Evolutionary conservation across 441 rosid genomes (phyloP), one percentile per base, ranked within the genome.

Genomic region (Populus hybrid): DNA sequence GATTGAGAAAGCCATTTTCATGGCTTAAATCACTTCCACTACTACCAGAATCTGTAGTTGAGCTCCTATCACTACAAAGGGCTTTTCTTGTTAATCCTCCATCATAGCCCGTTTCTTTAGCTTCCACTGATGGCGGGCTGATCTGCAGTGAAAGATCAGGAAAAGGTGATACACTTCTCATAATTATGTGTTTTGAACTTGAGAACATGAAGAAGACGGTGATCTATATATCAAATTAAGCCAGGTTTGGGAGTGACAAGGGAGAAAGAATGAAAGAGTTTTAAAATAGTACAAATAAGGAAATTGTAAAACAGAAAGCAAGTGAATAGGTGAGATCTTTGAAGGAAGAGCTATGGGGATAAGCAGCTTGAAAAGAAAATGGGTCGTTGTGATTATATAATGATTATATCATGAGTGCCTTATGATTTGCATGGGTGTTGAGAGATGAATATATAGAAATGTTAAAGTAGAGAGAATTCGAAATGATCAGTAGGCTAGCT

Each of bases 71-170:
- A 77, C 86, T 82, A 45, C 73, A 74, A 45, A 84, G 75, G 5
- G 83, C 28, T 79, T 89, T 88, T 65, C 78, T 61, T 7, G 82
- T 20, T 33, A 80, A 68, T 61, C 82, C 73, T 73, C 71, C 78
- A 26, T 71, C 79, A 45, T 31, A 77, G 2, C 71, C 74, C 64
- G 79, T 67, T 64, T 85, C 78, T 35, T 79, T 76, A 9, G 68
- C 77, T 66, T 75, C 72, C 65, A 69, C 64, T 9, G 85, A 75
- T 11, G 97, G 98, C 12, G 88, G 97, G 82, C 97, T 93, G 84
- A 95, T 95, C 85, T 94, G 97, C 79, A 95, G 84, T 20, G 98
- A 94, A 79, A 94, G 98, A 86, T 94, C 95, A 69, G 94, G 97
- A 68, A 91, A 67, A 69, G 80, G 68, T 28, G 79, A 69, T 33